phyloP scores from a whole-genome alignment of 2,329 filamentous ascomycete genomes.

The Venturia oleaginea region DNA sequence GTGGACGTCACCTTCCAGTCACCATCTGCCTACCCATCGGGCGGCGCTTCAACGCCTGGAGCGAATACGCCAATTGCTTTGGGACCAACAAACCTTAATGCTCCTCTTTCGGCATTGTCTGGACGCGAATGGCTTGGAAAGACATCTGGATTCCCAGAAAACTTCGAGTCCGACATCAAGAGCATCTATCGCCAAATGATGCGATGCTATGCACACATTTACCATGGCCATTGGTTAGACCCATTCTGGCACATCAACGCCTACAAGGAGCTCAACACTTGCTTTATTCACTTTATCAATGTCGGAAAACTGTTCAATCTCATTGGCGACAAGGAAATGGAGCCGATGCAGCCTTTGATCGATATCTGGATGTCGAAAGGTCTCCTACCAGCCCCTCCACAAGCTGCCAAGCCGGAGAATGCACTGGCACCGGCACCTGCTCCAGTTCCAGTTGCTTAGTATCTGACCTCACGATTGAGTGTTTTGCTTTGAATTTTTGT shows the following conservation, averaged over 20 bases:
- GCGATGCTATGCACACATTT: constrained; percentile 45
- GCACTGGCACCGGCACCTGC: not conserved
- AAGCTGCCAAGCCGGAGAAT: constrained; percentile 22
- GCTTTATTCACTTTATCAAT: constrained; percentile 45
- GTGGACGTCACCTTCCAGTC: constrained; percentile 64
- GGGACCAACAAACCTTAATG: constrained; percentile 37
- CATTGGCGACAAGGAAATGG: constrained; percentile 79
- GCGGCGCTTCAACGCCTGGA: constrained; percentile 39
- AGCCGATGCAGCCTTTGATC: constrained; percentile 91
- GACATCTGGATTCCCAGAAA: constrained; percentile 58
- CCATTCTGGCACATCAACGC: constrained; percentile 40
- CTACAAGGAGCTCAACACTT: constrained; percentile 44
- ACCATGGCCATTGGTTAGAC: constrained; percentile 43
- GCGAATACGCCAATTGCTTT: constrained; percentile 35
- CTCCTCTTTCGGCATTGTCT: constrained; percentile 53
- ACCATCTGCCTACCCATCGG: constrained; percentile 42
- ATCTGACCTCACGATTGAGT: not conserved
- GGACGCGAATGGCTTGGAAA: constrained; percentile 80
- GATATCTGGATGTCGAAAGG: constrained; percentile 87
- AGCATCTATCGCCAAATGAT: constrained; percentile 48
- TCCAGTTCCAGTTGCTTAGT: not conserved
- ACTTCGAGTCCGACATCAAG: constrained; percentile 66
- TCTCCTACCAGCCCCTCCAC: constrained; percentile 57
- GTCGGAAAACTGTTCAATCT: constrained; percentile 68
- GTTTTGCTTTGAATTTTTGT: not conserved